Base-by-base conservation (phyloP, 2,329 filamentous ascomycete genomes). In the Phialophora chinensis region DNA sequence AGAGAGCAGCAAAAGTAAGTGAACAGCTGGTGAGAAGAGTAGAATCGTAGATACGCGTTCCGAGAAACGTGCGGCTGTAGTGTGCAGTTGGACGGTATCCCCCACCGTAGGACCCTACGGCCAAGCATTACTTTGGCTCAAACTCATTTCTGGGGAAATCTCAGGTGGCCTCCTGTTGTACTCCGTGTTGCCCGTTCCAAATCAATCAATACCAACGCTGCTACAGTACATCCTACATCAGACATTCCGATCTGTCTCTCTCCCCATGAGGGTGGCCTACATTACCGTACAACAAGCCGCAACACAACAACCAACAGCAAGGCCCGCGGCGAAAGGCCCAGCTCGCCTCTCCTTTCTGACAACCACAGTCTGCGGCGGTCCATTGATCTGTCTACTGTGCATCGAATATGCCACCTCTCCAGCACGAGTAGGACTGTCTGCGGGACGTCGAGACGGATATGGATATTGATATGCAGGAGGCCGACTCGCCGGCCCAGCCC, bases 261-360 rank as follows among this genome's bases (percentile, higher is more conserved):
- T 31, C 31, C 6, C 31, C 8, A 7, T 31, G 31, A 17, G 2
- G 14, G 11, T 1, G 33, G 10, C 14, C 17, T 54, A 54, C 52
- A 54, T 54, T 3, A 54, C 52, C 25, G 52, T 54, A 27, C 52
- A 54, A 14, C 52, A 54, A 27, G 49, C 49, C 52, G 25, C 52
- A n/a, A 54, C 8, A 8, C 52, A 54, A 54, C 52, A 54, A 11
- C 52, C 52, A 17, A 54, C 52, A 6, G 29, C 52, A n/a, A 54
- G 25, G 7, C 52, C 52, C 25, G 52, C 52, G 5, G 52, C 52
- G 17, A 33, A 27, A 27, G 52, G 29, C 7, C 52, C 52, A 14
- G 20, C 52, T 1, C 27, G 11, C 14, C 29, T 54, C 11, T 20
- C 27, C 27, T 31, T 33, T 11, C 8, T n/a, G 6, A 54, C 52